These are phyloP conservation scores for Beta vulgaris DNA, from an alignment of 148 eudicot species.

Conservation along the genomic window DNA sequence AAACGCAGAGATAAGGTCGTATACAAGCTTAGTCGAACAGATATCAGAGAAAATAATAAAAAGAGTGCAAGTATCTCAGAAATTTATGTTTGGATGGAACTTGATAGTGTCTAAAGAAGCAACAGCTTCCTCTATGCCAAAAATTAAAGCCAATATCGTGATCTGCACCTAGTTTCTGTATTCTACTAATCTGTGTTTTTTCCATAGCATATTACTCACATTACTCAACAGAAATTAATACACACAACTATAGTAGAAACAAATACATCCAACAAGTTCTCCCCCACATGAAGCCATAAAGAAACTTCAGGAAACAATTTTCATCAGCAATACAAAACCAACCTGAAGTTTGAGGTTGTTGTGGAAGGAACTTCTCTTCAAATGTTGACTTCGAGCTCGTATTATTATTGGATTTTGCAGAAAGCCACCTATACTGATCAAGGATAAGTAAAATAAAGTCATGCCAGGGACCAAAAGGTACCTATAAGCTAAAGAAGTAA, in stretches of 20 bases:
- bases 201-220: background rate
- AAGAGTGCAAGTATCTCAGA: background rate
- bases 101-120: background rate
- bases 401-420: constrained; percentile 71
- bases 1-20: background rate
- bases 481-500: background rate
- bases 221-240: background rate
- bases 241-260: background rate
- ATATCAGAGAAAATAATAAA: background rate
- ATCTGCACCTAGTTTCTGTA: background rate
- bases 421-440: constrained; percentile 98
- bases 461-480: constrained; percentile 11
- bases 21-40: background rate
- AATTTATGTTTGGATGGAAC: background rate
- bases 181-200: too few relatives aligned
- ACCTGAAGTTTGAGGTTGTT: constrained; percentile 92
- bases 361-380: constrained; percentile 92
- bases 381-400: constrained; percentile 55
- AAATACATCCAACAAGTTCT: background rate
- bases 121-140: background rate
- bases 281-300: background rate
- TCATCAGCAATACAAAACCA: constrained; percentile 16
- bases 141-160: background rate
- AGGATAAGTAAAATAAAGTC: constrained; percentile 16
- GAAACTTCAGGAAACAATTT: background rate